phyloP scores from a whole-genome alignment of 2,329 filamentous ascomycete species.

The Phyllosticta citribraziliensis region DNA sequence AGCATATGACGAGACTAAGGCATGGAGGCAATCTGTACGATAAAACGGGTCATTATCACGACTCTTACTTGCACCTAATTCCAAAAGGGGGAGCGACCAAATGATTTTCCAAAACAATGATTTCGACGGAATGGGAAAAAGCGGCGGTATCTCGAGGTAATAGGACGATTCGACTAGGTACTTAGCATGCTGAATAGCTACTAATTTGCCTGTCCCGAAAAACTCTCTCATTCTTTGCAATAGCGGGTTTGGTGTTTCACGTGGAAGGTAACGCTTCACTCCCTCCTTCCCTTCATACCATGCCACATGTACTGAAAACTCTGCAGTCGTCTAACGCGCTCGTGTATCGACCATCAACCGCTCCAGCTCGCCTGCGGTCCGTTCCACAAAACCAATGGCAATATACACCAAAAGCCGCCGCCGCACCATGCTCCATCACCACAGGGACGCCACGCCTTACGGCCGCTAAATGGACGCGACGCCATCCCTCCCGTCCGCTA shows the following conservation, averaged over 20 bases:
- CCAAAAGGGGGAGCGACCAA: not conserved
- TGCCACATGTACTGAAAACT: not conserved
- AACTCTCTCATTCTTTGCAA: too few relatives aligned
- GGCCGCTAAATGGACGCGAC: not conserved
- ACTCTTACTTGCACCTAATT: not conserved
- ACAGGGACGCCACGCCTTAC: not conserved
- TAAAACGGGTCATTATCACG: not conserved
- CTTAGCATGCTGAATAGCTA: not conserved
- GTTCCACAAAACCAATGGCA: not conserved
- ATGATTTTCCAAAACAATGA: not conserved
- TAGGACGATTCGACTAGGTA: not conserved
- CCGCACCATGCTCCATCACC: not conserved
- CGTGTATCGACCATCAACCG: not conserved
- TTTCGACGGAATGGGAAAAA: not conserved
- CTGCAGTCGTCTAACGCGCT: not conserved
- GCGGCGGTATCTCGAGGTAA: not conserved
- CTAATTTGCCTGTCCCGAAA: too few relatives aligned
- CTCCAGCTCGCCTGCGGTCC: not conserved
- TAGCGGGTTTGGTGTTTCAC: too few relatives aligned
- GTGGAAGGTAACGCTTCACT: too few relatives aligned
- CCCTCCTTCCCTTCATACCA: too few relatives aligned
- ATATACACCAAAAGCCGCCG: not conserved
- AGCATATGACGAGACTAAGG: not conserved
- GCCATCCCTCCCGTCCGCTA: not conserved
- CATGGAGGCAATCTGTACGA: not conserved